A percentile compares a stretch with the other conserved stretches of the same genome.
phyloP scores from a whole-genome alignment of 2,329 filamentous ascomycete genomes.

The Monilinia polystroma region DNA sequence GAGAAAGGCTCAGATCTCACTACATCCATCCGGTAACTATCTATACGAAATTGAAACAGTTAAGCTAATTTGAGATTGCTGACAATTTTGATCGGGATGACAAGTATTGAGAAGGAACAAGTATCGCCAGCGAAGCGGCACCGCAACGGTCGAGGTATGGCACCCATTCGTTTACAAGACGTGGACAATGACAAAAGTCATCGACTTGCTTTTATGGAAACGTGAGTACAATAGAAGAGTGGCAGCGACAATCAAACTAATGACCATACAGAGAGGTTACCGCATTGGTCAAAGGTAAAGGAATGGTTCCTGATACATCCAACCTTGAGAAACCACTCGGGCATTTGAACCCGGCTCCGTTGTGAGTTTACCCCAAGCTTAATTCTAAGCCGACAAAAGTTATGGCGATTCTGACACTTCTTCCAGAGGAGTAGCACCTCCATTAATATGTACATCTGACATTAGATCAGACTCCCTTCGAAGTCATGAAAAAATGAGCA shows the following conservation, averaged over 20 bases:
- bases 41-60: neutral
- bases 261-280: neutral
- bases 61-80: neutral
- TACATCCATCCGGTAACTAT: conserved; percentile 6
- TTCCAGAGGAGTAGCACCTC: neutral
- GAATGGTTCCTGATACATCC: neutral
- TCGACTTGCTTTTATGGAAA: neutral
- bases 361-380: neutral
- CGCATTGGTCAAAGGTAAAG: conserved; percentile 1
- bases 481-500: neutral
- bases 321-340: neutral
- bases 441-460: neutral
- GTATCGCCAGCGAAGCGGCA: conserved; percentile 21
- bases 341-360: no score
- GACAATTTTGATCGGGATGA: neutral
- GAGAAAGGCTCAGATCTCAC: neutral
- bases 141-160: neutral
- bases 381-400: neutral
- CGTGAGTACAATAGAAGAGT: neutral
- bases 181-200: neutral
- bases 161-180: neutral
- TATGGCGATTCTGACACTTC: neutral
- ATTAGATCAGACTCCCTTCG: neutral
- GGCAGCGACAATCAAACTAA: neutral
- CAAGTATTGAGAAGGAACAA: neutral